Base-by-base conservation (phyloP, 768 basidiomycete species). In the Tylopilus intermedius region DNA sequence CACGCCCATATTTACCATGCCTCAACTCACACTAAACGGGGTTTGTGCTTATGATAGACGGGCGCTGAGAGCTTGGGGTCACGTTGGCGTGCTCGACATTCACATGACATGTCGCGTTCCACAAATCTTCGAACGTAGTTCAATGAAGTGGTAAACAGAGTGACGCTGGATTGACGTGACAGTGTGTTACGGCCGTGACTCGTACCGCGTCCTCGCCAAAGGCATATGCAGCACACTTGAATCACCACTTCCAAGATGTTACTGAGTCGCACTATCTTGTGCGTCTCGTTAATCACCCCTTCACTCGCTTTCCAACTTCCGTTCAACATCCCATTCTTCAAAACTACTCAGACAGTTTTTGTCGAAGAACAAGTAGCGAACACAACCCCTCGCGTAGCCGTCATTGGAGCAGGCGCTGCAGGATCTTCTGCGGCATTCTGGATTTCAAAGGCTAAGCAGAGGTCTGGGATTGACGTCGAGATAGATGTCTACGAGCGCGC, bases 321-420 rank as follows among this genome's bases (percentile, higher is more conserved):
- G 13, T 86, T 86, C 65, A 71, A 73, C 46, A 51, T 85, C 18
- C 79, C 82, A 5, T 78, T 85, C 63, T 75, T 83, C 64, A 75
- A 76, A 43, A 58, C 67, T 41, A 72, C 64, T 27, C 53, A 66
- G 40, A 56, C 62, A 39, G 55, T 58, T 35, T 3, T 60, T 24
- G 45, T 26, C 21, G 61, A 63, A 45, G 55, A 61, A 35, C 59
- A 64, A 42, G 46, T 2, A 53, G 54, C 29, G 60, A 61, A 40
- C 56, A 54, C 48, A 51, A 47, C 74, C 0, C 79, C 83, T 42
- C 72, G 84, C 44, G 77, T 96, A 59, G 94, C 93, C 8, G 83
- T 96, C 62, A 81, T 96, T 49, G 94, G 94, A 15, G 93, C 94
- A 0, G 94, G 94, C 26, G 92, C 94, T 13, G 90, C 77, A 9